phyloP scores from a whole-genome alignment of 148 eudicot species.

The Chenopodium berlandieri region DNA sequence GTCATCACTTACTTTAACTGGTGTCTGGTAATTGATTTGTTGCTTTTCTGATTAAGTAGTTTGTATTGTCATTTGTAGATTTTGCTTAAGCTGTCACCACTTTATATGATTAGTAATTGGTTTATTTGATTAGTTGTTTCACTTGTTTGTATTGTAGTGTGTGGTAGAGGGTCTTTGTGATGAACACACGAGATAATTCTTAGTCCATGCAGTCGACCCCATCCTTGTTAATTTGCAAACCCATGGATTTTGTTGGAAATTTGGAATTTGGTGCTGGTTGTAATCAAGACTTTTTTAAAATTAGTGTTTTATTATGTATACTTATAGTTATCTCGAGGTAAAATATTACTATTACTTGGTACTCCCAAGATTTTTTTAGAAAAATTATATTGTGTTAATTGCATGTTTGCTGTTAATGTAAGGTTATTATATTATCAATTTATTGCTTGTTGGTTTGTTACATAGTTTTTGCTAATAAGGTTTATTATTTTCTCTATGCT shows the following conservation, averaged over 20 bases:
- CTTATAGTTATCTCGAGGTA: too few species aligned
- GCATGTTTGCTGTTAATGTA: constrained; percentile 5
- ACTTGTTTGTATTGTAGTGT: too few species aligned
- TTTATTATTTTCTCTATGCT: too few species aligned
- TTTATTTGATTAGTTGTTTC: constrained; percentile 3
- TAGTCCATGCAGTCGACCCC: too few species aligned
- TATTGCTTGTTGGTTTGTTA: neutral
- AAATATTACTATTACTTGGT: too few species aligned
- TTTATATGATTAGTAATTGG: too few species aligned
- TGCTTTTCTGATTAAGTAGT: neutral
- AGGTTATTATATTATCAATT: neutral
- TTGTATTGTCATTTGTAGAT: neutral
- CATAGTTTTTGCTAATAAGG: neutral
- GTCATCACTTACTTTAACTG: neutral
- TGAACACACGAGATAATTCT: too few species aligned
- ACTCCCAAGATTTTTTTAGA: neutral
- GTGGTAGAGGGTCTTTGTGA: too few species aligned
- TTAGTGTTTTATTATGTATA: too few species aligned
- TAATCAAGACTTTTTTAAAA: neutral
- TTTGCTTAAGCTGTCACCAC: neutral
- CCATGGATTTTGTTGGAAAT: neutral
- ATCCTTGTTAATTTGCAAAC: too few species aligned
- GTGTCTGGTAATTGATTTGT: neutral
- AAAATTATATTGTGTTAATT: neutral
- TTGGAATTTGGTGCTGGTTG: neutral